These are phyloP conservation scores for Aspergillus phoenicis DNA, from an alignment of 2,329 filamentous ascomycete species.

Conservation along the genomic window DNA sequence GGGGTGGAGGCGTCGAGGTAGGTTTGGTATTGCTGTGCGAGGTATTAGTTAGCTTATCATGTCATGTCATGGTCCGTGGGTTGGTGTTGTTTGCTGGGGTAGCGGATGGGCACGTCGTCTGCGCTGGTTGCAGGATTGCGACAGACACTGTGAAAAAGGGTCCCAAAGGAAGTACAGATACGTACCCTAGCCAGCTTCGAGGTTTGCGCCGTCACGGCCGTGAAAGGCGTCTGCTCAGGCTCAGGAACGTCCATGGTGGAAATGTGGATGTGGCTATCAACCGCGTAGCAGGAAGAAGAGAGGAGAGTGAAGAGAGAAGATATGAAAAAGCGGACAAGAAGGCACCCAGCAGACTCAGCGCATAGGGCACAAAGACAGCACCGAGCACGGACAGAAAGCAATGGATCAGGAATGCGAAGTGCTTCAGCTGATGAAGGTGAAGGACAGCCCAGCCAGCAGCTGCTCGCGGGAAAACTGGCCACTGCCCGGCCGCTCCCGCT, in stretches of 20 bases:
- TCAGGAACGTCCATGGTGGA: slow-evolving; percentile 78
- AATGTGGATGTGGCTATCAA: slow-evolving; percentile 3
- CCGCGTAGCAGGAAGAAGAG: neutral
- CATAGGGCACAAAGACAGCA: neutral
- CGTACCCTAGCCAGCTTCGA: slow-evolving; percentile 48
- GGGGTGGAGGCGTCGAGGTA: slow-evolving; percentile 93
- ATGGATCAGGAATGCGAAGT: slow-evolving; percentile 1
- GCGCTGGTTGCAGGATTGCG: neutral
- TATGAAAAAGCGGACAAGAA: slow-evolving; percentile 4
- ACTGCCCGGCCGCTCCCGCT: slow-evolving; percentile 24
- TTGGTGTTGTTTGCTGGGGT: neutral
- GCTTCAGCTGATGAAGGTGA: neutral
- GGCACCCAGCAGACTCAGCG: neutral
- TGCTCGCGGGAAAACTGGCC: slow-evolving; percentile 34
- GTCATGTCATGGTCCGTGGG: neutral
- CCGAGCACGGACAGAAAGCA: neutral
- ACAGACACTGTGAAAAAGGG: neutral
- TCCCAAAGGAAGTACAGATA: slow-evolving; percentile 5
- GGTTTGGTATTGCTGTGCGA: slow-evolving; percentile 79
- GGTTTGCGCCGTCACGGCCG: slow-evolving; percentile 83
- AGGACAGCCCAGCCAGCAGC: neutral
- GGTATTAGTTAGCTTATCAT: no score
- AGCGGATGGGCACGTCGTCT: neutral
- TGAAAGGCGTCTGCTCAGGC: slow-evolving; percentile 88
- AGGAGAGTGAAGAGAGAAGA: slow-evolving; percentile 2